A percentile compares a stretch with the other conserved stretches of the same genome.
These are phyloP conservation scores for Emmonsiellopsis sp. DNA, from an alignment of 2,329 filamentous ascomycete species.

Conservation along the genomic window DNA sequence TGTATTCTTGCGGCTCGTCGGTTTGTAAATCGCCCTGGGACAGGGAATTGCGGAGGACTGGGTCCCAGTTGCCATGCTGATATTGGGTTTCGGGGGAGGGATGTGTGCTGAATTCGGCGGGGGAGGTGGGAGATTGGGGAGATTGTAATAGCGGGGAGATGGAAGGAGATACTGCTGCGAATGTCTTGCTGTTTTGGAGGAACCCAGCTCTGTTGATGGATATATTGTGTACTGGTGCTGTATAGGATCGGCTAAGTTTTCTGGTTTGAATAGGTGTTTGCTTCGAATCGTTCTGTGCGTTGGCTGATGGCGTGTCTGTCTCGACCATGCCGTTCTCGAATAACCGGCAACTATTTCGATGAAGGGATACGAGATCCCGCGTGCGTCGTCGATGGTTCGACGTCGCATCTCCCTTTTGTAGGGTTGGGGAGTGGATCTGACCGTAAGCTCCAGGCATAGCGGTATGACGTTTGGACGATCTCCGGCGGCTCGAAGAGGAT, in stretches of 20 bases:
- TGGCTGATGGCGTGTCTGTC: slow-evolving; percentile 6
- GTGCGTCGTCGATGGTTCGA: slow-evolving; percentile 17
- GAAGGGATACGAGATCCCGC: slow-evolving; percentile 28
- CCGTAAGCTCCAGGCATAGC: slow-evolving; percentile 21
- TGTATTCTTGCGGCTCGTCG: neutral
- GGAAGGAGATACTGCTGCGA: slow-evolving; percentile 71
- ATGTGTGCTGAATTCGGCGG: neutral
- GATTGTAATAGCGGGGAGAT: slow-evolving; percentile 89
- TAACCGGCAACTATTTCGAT: slow-evolving; percentile 33
- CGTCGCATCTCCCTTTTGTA: slow-evolving; percentile 18
- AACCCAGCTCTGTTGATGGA: neutral
- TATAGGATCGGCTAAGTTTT: neutral
- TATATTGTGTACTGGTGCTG: neutral
- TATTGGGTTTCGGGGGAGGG: neutral
- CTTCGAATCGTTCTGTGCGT: neutral
- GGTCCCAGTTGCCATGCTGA: slow-evolving; percentile 1
- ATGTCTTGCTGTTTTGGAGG: neutral
- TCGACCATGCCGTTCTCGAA: slow-evolving; percentile 19
- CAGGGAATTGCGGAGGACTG: neutral
- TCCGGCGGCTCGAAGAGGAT: slow-evolving; percentile 17
- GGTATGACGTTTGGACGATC: slow-evolving; percentile 20
- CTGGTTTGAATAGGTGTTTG: slow-evolving; percentile 1
- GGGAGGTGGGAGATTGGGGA: slow-evolving; percentile 63
- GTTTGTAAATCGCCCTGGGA: neutral
- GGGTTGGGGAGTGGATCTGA: slow-evolving; percentile 16